Evolutionary conservation across 2,329 filamentous ascomycete species (phyloP).

Genomic region (Botryotinia globosa): DNA sequence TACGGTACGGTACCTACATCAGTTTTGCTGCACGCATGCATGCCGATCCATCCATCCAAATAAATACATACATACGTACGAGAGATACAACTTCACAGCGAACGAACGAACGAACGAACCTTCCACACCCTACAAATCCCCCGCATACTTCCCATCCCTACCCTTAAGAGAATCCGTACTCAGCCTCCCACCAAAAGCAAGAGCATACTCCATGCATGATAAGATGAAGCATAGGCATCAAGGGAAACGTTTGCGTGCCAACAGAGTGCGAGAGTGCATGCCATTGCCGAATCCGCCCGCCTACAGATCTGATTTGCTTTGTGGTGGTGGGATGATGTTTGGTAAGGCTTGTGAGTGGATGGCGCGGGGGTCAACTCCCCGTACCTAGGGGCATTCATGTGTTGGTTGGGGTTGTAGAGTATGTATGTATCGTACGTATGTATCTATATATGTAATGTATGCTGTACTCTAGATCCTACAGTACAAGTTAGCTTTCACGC

Average conservation of each 20-base stretch:
- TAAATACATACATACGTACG: neutral
- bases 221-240: neutral
- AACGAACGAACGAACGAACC: neutral
- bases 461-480: neutral
- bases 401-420: neutral
- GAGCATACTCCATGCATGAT: neutral
- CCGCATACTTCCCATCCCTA: neutral
- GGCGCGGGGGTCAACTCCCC: neutral
- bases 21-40: neutral
- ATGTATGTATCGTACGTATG: neutral
- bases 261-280: neutral
- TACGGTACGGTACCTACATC: neutral
- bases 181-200: neutral
- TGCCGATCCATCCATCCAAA: neutral
- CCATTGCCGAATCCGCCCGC: neutral
- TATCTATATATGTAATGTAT: neutral
- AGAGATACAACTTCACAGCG: neutral
- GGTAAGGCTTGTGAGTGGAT: neutral
- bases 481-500: neutral
- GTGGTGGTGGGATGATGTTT: neutral
- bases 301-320: neutral
- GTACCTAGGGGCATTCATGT: neutral
- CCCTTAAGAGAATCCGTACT: neutral
- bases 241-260: neutral
- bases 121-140: neutral